Evolutionary conservation across 805 yeast species (phyloP).

Genomic region (Hanseniaspora singularis): DNA sequence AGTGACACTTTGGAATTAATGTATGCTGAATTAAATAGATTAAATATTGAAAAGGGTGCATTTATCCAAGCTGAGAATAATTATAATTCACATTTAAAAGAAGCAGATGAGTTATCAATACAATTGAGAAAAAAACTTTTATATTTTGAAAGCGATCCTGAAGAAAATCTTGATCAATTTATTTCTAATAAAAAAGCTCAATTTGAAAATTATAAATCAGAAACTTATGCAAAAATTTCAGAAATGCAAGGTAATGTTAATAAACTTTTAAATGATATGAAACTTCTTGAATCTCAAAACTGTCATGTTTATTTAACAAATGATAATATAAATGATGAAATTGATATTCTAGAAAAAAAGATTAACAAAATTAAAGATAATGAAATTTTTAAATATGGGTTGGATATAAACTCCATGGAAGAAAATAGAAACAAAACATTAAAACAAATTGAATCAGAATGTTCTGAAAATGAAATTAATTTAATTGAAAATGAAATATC

Average conservation of each 20-base stretch:
- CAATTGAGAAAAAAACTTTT: too few species aligned
- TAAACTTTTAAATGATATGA: conserved; percentile 29
- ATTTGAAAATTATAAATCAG: conserved; percentile 8
- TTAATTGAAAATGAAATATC: conserved; percentile 9
- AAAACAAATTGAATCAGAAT: neutral
- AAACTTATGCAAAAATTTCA: conserved; percentile 27
- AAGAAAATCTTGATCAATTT: too few species aligned
- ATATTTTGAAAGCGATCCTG: too few species aligned
- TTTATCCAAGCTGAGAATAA: conserved; percentile 27
- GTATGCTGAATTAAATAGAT: conserved; percentile 20
- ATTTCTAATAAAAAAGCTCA: too few species aligned
- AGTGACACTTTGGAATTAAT: conserved; percentile 16
- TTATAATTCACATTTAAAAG: conserved; percentile 18
- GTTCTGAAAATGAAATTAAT: neutral
- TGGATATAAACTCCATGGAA: conserved; percentile 37
- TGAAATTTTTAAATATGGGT: conserved; percentile 24
- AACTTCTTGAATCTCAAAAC: conserved; percentile 29
- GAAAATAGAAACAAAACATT: conserved; percentile 19
- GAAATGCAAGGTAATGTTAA: conserved; percentile 37
- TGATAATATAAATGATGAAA: conserved; percentile 28
- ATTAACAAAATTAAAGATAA: conserved; percentile 32
- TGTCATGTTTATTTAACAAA: conserved; percentile 32
- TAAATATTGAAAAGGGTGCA: conserved; percentile 35
- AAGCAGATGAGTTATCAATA: neutral
- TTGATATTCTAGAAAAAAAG: conserved; percentile 30